phyloP scores from a whole-genome alignment of 78 protist genomes.

The Dictyostelium brefeldianum region DNA sequence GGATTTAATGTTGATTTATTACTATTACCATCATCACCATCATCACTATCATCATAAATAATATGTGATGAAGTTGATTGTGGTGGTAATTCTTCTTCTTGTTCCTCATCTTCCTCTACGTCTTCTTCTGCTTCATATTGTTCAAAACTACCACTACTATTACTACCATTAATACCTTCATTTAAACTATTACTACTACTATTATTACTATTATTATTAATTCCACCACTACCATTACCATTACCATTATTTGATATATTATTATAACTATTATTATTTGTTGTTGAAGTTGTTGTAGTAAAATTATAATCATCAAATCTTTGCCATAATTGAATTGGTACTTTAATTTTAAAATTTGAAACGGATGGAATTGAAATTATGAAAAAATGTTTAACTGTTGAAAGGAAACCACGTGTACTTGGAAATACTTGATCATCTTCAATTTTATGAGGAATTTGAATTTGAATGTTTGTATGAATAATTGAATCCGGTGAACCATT shows the following conservation, averaged over 20 bases:
- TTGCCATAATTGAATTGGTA: slow-evolving; percentile 36
- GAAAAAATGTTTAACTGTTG: slow-evolving; percentile 57
- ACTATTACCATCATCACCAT: not conserved
- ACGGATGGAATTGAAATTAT: slow-evolving; percentile 49
- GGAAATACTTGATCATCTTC: slow-evolving; percentile 75
- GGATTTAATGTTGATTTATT: not conserved
- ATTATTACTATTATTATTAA: not conserved
- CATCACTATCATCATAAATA: not conserved
- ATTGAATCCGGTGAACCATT: not conserved
- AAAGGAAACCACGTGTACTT: slow-evolving; percentile 35
- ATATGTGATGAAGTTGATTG: not conserved
- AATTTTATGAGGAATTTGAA: slow-evolving; percentile 26
- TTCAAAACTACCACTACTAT: not conserved
- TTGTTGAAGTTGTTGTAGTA: not conserved
- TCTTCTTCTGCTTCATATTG: not conserved
- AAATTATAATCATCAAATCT: not conserved
- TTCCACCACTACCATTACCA: not conserved
- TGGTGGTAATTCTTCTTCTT: not conserved
- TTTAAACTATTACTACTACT: not conserved
- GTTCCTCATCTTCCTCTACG: not conserved
- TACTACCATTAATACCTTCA: not conserved
- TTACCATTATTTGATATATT: not conserved
- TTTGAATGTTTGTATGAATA: not conserved
- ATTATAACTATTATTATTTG: not conserved
- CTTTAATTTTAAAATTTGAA: not conserved